Evolutionary conservation across 2,329 filamentous ascomycete genomes (phyloP), one percentile per base, ranked within the genome.

Genomic region (Sporothrix globosa): DNA sequence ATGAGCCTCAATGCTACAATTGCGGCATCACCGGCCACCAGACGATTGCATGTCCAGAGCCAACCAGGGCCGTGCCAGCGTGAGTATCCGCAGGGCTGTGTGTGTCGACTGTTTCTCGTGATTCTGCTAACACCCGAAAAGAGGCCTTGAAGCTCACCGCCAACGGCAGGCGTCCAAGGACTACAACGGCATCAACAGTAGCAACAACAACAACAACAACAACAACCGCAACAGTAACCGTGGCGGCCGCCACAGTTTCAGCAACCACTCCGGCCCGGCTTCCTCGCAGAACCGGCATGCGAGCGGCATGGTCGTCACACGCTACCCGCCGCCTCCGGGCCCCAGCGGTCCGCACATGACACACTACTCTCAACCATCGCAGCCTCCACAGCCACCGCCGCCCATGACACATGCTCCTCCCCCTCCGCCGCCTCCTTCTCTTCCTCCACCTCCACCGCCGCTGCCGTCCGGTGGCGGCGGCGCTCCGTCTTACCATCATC

Each of bases 21-120:
- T 88, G 86, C 74, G 84, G 84, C 68, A 76, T 77, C 63, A 77
- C 78, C 41, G 83, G 83, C 4, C 86, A 88, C 75, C 87, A 84
- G 80, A 79, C 83, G 14, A 78, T 86, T 68, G 84, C 83, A 66
- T 88, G 85, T 75, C 85, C 84, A 9, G 82, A 86, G 71, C 81
- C 83, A 27, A 84, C 82, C 30, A 79, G 83, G 72, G 77, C 79
- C 73, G 80, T 81, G 60, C 83, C 83, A 73, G 82, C 81, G 85
- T 87, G 81, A 83, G 85, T 82, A n/a, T 24, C 3, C 14, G 39
- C 41, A 44, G 41, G 41, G 13, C 9, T 10, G 41, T 44, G 41
- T 7, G 41, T 10, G 41, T 44, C 27, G 21, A 21, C 44, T 17
- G 7, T 14, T 11, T 17, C 39, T 9, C 21, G 54, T 19, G 39